A percentile compares a stretch with the other conserved stretches of the same genome.
phyloP scores from a whole-genome alignment of 305 asterid genomes.

The Fraxinus latifolia region DNA sequence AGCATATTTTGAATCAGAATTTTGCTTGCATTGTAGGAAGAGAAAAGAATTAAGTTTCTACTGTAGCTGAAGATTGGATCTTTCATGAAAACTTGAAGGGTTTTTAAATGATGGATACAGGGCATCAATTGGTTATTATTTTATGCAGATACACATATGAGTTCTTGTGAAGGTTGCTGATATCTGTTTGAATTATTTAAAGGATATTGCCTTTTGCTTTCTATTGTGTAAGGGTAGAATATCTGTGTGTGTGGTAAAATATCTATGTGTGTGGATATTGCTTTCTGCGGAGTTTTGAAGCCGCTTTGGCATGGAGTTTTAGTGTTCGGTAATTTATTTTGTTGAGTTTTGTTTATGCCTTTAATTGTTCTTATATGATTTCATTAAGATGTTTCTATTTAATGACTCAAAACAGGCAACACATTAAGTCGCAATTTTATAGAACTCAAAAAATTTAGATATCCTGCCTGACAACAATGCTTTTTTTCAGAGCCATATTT shows the following conservation, averaged over 20 bases:
- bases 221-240: not conserved
- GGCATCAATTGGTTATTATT: not conserved
- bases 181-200: not conserved
- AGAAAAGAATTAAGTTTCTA: not conserved
- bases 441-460: not conserved
- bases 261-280: not conserved
- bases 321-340: slow-evolving; percentile 17
- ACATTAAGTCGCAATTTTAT: not conserved
- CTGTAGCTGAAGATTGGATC: not conserved
- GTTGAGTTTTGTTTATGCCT: slow-evolving; percentile 1
- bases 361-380: not conserved
- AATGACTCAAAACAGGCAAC: not conserved
- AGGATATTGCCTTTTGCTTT: not conserved
- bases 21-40: not conserved
- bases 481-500: not conserved
- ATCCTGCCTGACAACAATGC: not conserved
- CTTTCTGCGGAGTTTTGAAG: slow-evolving; percentile 10
- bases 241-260: not conserved
- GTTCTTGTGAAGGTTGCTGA: not conserved
- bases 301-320: not conserved
- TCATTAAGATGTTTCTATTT: not conserved
- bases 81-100: slow-evolving; percentile 1
- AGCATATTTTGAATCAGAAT: not conserved
- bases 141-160: not conserved
- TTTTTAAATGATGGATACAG: not conserved